Evolutionary conservation across 2,329 filamentous ascomycete species (phyloP).

Genomic region (Geosmithia morbida): DNA sequence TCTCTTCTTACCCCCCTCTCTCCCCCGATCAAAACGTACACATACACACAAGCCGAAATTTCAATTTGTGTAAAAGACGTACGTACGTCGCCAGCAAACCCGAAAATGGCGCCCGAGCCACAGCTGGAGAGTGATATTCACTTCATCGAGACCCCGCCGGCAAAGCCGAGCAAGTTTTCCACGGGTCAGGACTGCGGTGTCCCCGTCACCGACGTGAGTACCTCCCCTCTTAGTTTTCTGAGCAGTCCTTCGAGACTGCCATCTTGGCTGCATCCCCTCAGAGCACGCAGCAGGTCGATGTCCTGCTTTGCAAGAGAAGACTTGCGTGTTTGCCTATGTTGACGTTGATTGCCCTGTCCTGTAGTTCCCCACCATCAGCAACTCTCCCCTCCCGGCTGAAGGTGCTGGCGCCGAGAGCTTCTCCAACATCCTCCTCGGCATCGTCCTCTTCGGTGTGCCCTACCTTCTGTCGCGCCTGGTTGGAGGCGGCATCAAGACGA

Average conservation of each 20-base stretch:
- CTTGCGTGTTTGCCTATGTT: too few species aligned
- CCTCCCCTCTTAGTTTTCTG: background rate
- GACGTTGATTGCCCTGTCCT: background rate
- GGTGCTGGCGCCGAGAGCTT: conserved; percentile 73
- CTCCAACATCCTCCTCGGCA: conserved; percentile 66
- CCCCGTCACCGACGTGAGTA: conserved; percentile 24
- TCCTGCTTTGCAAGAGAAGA: too few species aligned
- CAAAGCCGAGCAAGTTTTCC: conserved; percentile 44
- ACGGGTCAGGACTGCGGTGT: conserved; percentile 41
- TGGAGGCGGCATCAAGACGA: conserved; percentile 72
- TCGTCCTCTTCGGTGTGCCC: conserved; percentile 56
- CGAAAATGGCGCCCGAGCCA: background rate
- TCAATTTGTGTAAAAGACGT: background rate
- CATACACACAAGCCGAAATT: background rate
- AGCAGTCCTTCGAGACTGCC: background rate
- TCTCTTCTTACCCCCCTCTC: background rate
- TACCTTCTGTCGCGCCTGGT: conserved; percentile 73
- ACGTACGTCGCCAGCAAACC: background rate
- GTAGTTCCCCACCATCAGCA: conserved; percentile 60
- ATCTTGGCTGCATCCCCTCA: background rate
- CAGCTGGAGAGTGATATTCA: conserved; percentile 20
- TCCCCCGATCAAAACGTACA: background rate
- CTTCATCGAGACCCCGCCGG: conserved; percentile 26
- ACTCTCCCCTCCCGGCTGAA: conserved; percentile 86
- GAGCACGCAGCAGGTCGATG: too few species aligned